A percentile compares a stretch with the other conserved stretches of the same genome.
These are phyloP conservation scores for Boletus vinaceobasis DNA, from an alignment of 768 basidiomycete species.

Conservation along the genomic window DNA sequence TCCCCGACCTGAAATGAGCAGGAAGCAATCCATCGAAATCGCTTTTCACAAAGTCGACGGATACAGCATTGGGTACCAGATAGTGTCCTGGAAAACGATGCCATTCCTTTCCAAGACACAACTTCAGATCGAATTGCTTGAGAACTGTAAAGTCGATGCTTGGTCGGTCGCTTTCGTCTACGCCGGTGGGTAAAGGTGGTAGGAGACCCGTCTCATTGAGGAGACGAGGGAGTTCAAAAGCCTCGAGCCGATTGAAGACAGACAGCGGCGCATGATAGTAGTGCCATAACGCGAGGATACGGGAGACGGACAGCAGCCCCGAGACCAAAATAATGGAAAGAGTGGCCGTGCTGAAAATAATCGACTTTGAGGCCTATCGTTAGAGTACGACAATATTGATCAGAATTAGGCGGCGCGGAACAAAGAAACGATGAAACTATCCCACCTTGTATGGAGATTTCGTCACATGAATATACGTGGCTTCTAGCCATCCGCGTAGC, in stretches of 20 bases:
- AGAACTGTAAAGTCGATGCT: slow-evolving; percentile 68
- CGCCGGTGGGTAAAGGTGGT: slow-evolving; percentile 39
- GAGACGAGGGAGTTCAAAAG: slow-evolving; percentile 74
- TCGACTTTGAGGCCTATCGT: slow-evolving; percentile 68
- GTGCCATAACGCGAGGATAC: slow-evolving; percentile 75
- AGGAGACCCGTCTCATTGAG: slow-evolving; percentile 70
- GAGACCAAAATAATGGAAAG: slow-evolving; percentile 64
- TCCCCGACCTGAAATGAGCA: slow-evolving; percentile 60
- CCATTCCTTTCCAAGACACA: slow-evolving; percentile 97
- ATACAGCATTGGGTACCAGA: slow-evolving; percentile 77
- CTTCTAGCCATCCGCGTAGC: slow-evolving; percentile 83
- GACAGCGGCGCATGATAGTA: slow-evolving; percentile 92
- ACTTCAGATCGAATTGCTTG: slow-evolving; percentile 61
- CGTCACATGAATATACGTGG: slow-evolving; percentile 66
- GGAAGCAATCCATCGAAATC: slow-evolving; percentile 90
- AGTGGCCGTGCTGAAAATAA: slow-evolving; percentile 75
- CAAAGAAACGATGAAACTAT: background rate
- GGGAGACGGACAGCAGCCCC: slow-evolving; percentile 68
- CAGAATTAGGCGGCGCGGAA: background rate
- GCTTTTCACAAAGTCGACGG: slow-evolving; percentile 87
- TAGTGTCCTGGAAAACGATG: slow-evolving; percentile 90
- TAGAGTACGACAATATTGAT: background rate
- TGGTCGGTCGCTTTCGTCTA: slow-evolving; percentile 42
- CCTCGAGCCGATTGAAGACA: slow-evolving; percentile 67
- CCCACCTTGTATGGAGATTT: slow-evolving; percentile 83